phyloP scores from a whole-genome alignment of 2,329 filamentous ascomycete species.

The Talaromyces atroroseus region DNA sequence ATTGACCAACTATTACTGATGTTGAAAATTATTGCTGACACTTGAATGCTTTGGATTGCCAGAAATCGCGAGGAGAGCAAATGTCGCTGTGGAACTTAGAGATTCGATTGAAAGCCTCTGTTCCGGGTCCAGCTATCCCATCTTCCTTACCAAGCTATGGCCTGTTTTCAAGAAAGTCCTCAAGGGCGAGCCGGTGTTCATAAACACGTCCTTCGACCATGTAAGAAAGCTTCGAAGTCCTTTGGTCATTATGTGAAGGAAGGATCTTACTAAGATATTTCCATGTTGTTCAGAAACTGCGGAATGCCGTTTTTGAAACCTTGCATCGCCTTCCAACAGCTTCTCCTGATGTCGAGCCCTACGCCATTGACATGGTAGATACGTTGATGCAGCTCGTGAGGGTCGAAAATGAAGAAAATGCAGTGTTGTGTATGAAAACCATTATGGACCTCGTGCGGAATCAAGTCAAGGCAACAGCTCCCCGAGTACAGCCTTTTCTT shows the following conservation, averaged over 20 bases:
- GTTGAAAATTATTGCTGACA: conserved; percentile 1
- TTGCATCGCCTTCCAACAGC: conserved; percentile 76
- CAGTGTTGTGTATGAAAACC: conserved; percentile 95
- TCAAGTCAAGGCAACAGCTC: conserved; percentile 74
- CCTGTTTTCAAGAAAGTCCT: conserved; percentile 84
- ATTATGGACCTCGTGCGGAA: conserved; percentile 95
- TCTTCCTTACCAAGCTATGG: conserved; percentile 81
- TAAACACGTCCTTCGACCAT: conserved; percentile 85
- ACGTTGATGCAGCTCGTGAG: conserved; percentile 82
- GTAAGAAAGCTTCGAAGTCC: conserved; percentile 42
- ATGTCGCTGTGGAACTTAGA: conserved; percentile 77
- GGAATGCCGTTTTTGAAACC: conserved; percentile 90
- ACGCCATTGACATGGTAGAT: conserved; percentile 83
- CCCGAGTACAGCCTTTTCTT: conserved; percentile 83
- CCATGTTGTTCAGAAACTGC: conserved; percentile 63
- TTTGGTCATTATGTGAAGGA: neutral
- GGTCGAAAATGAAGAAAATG: conserved; percentile 96
- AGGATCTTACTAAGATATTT: conserved; percentile 5
- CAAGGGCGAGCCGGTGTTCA: conserved; percentile 80
- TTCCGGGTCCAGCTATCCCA: conserved; percentile 69
- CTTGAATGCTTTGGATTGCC: neutral
- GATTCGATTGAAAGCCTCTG: conserved; percentile 83
- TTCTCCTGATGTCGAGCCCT: conserved; percentile 78
- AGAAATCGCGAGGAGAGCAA: conserved; percentile 79
- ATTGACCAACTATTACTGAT: neutral